phyloP scores from a whole-genome alignment of 257 asterid species.

The Ajuga chamaepitys region DNA sequence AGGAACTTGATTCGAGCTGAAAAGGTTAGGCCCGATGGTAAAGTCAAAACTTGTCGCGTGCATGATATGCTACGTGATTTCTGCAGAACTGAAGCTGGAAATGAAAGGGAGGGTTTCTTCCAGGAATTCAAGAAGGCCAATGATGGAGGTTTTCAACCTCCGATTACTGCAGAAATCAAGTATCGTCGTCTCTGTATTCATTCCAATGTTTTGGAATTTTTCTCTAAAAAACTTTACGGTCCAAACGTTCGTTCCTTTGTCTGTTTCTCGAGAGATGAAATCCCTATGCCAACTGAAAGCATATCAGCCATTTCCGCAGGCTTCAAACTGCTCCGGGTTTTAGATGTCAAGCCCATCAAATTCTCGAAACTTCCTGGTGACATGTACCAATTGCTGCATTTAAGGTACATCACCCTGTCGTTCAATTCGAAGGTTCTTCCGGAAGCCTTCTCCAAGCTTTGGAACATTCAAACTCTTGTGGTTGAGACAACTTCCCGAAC shows the following conservation, averaged over 20 bases:
- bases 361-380: conserved; percentile 18
- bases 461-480: conserved; percentile 36
- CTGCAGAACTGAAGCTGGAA: conserved; percentile 11
- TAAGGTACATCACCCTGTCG: conserved; percentile 31
- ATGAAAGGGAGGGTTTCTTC: conserved; percentile 13
- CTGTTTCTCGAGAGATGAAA: conserved; percentile 18
- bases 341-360: conserved; percentile 29
- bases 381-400: conserved; percentile 20
- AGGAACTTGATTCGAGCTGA: conserved; percentile 9
- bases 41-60: conserved; percentile 16
- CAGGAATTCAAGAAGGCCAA: conserved; percentile 20
- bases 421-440: conserved; percentile 20
- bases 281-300: conserved; percentile 3
- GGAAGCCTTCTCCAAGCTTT: conserved; percentile 14
- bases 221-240: conserved; percentile 5
- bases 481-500: conserved; percentile 8
- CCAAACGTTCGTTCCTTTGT: conserved; percentile 30
- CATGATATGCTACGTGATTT: conserved; percentile 20
- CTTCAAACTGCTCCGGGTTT: conserved; percentile 32
- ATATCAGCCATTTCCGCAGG: conserved; percentile 20
- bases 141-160: conserved; percentile 5
- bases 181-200: conserved; percentile 32
- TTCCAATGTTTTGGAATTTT: conserved; percentile 11
- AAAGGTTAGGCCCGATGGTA: conserved; percentile 7
- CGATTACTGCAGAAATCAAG: background rate